A percentile compares a stretch with the other conserved stretches of the same genome.
phyloP scores from a whole-genome alignment of 83 land plant genomes.

The Thuja plicata region DNA sequence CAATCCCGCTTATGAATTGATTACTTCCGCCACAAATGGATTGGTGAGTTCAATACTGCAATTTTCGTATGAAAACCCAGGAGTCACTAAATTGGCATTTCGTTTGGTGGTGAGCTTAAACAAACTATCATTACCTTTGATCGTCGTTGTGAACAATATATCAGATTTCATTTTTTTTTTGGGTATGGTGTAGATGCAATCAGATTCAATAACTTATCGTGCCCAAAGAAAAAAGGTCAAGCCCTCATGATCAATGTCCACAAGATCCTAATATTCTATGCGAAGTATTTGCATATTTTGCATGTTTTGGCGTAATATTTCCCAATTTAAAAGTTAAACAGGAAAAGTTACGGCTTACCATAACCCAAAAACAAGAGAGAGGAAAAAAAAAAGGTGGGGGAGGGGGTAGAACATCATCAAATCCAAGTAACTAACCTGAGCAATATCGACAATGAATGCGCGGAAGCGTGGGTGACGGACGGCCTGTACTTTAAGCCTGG shows the following conservation, averaged over 20 bases:
- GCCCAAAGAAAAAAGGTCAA: not conserved
- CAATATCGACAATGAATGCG: conserved; percentile 61
- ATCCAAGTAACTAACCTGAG: conserved; percentile 63
- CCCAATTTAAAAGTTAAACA: not conserved
- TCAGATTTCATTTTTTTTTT: not conserved
- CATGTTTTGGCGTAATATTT: not conserved
- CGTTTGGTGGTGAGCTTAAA: not conserved
- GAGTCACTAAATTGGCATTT: not conserved
- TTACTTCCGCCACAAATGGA: not conserved
- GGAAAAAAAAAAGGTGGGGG: not conserved
- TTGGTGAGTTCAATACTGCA: not conserved
- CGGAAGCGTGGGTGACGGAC: conserved; percentile 71
- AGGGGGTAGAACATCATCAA: not conserved
- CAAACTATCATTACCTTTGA: not conserved
- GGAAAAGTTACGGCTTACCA: not conserved
- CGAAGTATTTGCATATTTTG: not conserved
- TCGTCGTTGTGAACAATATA: not conserved
- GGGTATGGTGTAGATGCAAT: not conserved
- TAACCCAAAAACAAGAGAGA: not conserved
- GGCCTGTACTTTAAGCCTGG: conserved; percentile 63
- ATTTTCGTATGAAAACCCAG: not conserved
- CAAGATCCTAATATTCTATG: not conserved
- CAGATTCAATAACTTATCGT: not conserved
- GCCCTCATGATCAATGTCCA: not conserved
- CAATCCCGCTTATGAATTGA: not conserved